Evolutionary conservation across 345 rosid genomes (phyloP), one percentile per base, ranked within the genome.

Genomic region (Cardamine chenopodiifolia): DNA sequence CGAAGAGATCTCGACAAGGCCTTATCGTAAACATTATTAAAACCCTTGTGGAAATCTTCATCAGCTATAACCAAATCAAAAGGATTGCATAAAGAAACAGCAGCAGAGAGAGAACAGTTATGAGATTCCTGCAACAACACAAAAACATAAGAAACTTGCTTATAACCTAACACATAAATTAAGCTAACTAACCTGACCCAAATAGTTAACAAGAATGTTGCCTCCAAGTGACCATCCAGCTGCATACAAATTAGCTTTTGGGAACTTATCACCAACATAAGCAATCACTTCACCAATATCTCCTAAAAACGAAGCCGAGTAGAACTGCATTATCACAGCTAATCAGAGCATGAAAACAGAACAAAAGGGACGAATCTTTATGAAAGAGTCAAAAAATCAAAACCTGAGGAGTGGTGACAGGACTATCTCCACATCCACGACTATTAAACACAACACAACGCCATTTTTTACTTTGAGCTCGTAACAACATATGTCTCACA

Each of bases 201-300:
- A 65, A 84, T 90, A 94, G 62, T 88, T 89, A 32, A 94, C 95
- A 58, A 94, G 97, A 80, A 91, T 87, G 79, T 94, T 91, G 35
- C 93, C 97, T 35, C 97, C 97, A 31, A 94, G 93, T 74, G 98
- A 94, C 96, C 98, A 94, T 53, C 98, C 96, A 69, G 82, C 86
- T 14, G 97, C 97, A 85, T 94, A 88, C 76, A 93, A 56, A 73
- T 93, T 89, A 65, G 97, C 90, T 29, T 78, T 71, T 2, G 98
- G 97, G 80, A 89, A 90, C 58, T 87, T 82, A 31, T 48, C 48
- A 11, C 80, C 77, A 73, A 91, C 85, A 65, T 85, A 87, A 25
- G 64, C 76, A 42, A 94, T 88, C 74, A 88, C 95, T 88, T 90
- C 89, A 61, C 66, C 39, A 71, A 86, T 84, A 62, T 94, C 97